These are phyloP conservation scores for Suillus americanus DNA, from an alignment of 768 basidiomycete genomes.

Conservation along the genomic window DNA sequence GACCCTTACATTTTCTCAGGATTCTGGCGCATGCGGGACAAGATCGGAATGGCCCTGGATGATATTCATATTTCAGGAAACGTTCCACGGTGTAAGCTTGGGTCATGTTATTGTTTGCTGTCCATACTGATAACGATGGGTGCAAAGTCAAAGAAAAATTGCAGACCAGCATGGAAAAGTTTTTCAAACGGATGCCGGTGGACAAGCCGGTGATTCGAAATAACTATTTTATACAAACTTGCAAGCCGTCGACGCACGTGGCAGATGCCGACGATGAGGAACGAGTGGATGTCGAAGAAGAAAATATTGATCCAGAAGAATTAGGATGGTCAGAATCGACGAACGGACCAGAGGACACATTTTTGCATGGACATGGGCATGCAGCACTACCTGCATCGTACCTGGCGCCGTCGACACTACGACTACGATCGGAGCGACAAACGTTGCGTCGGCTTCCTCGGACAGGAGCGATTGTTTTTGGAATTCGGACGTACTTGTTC, in stretches of 20 bases:
- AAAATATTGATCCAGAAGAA: constrained; percentile 57
- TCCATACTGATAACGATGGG: constrained; percentile 8
- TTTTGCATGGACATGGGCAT: constrained; percentile 31
- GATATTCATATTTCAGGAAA: constrained; percentile 70
- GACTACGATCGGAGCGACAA: constrained; percentile 65
- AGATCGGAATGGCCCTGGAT: constrained; percentile 69
- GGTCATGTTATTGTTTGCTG: background rate
- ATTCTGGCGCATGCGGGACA: constrained; percentile 75
- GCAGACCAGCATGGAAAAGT: constrained; percentile 63
- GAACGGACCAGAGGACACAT: constrained; percentile 53
- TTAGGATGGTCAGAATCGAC: constrained; percentile 61
- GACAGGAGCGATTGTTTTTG: constrained; percentile 67
- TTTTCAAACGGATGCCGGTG: constrained; percentile 64
- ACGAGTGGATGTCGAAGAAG: constrained; percentile 8
- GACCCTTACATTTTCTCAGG: constrained; percentile 39
- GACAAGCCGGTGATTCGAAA: constrained; percentile 72
- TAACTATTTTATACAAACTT: constrained; percentile 57
- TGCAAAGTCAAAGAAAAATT: constrained; percentile 57
- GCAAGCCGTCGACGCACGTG: constrained; percentile 21
- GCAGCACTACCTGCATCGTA: constrained; percentile 15
- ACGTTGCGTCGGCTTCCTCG: constrained; percentile 61
- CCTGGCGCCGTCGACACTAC: constrained; percentile 43
- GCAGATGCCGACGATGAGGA: constrained; percentile 12
- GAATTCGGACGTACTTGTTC: constrained; percentile 64
- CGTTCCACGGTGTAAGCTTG: constrained; percentile 66